Conservation (phyloP, 768 basidiomycete species). For the Termitomyces bulborhizus region DNA sequence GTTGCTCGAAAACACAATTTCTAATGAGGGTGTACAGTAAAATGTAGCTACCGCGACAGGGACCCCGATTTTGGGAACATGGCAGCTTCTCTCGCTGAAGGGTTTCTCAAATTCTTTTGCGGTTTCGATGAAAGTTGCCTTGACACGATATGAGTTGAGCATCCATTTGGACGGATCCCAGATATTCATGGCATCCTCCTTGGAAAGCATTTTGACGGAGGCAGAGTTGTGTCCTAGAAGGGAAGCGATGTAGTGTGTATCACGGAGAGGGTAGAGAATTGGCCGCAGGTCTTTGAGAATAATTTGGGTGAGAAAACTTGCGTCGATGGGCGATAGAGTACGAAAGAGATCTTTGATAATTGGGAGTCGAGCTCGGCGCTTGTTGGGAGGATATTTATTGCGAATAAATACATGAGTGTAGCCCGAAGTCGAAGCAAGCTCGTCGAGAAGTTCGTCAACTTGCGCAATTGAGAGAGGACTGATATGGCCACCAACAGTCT, state of each 20-base stretch:
- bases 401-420: conserved; percentile 53
- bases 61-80: conserved; percentile 44
- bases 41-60: conserved; percentile 49
- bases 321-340: conserved; percentile 53
- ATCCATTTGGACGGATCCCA: conserved; percentile 65
- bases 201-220: conserved; percentile 49
- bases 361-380: conserved; percentile 24
- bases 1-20: neutral
- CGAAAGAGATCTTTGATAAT: conserved; percentile 55
- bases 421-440: conserved; percentile 61
- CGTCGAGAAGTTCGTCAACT: conserved; percentile 63
- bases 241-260: conserved; percentile 40
- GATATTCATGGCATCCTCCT: conserved; percentile 57
- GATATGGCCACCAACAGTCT: conserved; percentile 26
- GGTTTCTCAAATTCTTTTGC: conserved; percentile 35
- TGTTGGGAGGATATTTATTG: conserved; percentile 18
- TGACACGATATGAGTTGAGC: conserved; percentile 43
- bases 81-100: conserved; percentile 17
- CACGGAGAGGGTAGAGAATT: conserved; percentile 62
- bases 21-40: neutral
- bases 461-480: conserved; percentile 38
- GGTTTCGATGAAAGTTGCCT: conserved; percentile 56
- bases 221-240: conserved; percentile 51
- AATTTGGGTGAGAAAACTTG: conserved; percentile 74
- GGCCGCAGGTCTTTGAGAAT: conserved; percentile 85